Evolutionary conservation across 768 basidiomycete species (phyloP), one percentile per base, ranked within the genome.

Genomic region (Amylocystis lapponica): DNA sequence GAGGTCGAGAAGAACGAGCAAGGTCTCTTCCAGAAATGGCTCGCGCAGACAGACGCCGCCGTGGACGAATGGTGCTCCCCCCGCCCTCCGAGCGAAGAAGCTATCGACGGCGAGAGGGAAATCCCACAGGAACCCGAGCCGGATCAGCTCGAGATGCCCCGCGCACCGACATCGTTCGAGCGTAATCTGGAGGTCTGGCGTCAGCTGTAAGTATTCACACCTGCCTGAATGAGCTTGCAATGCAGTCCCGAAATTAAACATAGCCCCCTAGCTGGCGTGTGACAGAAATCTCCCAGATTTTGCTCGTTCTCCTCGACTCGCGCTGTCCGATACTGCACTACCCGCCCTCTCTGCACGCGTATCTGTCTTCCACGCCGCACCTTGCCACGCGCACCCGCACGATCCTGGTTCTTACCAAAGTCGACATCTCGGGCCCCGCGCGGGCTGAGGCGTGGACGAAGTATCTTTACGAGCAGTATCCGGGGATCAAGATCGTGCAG

Each of bases 151-250:
- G 38, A 25, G 11, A 69, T 81, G 74, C 80, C 79, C 9, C 65
- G 67, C 33, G 84, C 87, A 3, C 80, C 85, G 2, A 82, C 85
- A 1, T 82, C 83, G 62, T 96, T 81, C 60, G 93, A 96, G 63
- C 75, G 87, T 31, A 96, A 97, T 60, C 55, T 96, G 34, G 88
- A 96, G 58, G 92, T 96, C 12, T 97, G 93, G 93, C 67, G 94
- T 49, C 95, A 97, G 66, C 66, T 97, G 80, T 89, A 62, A 53
- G 85, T 72, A 14, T 37, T 17, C 13, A 14, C 10, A 20, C 20
- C 35, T 36, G 8, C 35, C 16, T 17, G 9, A 17, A 4, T 17
- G 29, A 30, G 9, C 10, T n/a, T n/a, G n/a, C 29, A 9, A n/a
- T 30, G 29, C 29, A 9, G 29, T 30, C n/a, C 22, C 6, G 6